Evolutionary conservation across 495 filamentous ascomycete genomes (phyloP), one percentile per base, ranked within the genome.

Genomic region (Pseudevernia furfuracea): DNA sequence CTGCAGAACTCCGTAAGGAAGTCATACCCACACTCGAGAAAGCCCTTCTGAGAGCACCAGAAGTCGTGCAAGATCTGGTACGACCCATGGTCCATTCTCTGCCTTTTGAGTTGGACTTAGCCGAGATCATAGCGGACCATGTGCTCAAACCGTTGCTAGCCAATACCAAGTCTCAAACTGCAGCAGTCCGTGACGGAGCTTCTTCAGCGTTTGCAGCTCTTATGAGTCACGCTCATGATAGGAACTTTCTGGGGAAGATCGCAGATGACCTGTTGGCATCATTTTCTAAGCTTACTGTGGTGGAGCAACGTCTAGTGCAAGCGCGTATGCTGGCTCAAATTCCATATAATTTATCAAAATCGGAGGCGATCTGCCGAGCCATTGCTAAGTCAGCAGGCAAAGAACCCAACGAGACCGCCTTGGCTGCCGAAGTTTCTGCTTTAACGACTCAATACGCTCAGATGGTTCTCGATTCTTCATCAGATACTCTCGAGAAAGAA

Each of bases 101-200:
- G 32, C 84, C 92, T 2, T 71, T 77, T 39, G 76, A 77, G 0
- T 78, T 96, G 63, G 93, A 97, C 69, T 80, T 96, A 3, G 91
- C 92, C 14, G 82, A 85, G 53, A 72, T 89, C 12, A 77, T 96
- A 23, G 81, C 80, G 43, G 75, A 82, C 32, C 84, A 85, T 59
- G 77, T 97, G 19, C 74, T 93, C 28, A 97, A 96, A 69, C 93
- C 91, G 23, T 75, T 98, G 7, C 71, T 97, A 14, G 84, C 90
- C 25, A 96, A 89, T 74, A 79, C 89, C 76, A 97, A 96, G 75
- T 97, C 94, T 12, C 89, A 88, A 62, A 96, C 95, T 70, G 75
- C 82, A 6, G 73, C 71, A 3, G 90, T 97, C 60, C 84, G 94
- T 52, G 84, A 83, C 60, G 91, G 90, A 14, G 89, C 89, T 28